Percentiles rank a stretch among this genome's conserved stretches.
These are phyloP conservation scores for Metarhizium anisopliae DNA, from an alignment of 2,329 filamentous ascomycete genomes.

Conservation along the genomic window DNA sequence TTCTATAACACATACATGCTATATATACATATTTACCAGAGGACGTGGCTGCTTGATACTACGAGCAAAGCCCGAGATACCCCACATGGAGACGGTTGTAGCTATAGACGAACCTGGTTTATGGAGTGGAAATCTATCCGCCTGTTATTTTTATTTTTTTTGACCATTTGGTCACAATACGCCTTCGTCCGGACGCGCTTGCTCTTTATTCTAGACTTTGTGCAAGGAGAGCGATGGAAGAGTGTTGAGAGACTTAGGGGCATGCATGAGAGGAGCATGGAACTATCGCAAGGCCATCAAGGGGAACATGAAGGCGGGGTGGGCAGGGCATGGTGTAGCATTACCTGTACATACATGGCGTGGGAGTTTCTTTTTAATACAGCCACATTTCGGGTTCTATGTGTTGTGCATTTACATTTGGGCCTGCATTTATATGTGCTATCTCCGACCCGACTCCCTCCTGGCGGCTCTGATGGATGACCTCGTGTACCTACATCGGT, in stretches of 20 bases:
- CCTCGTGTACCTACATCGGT: conserved; percentile 25
- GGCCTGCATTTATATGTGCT: background rate
- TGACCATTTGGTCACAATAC: background rate
- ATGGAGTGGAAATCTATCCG: conserved; percentile 7
- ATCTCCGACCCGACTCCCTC: conserved; percentile 19
- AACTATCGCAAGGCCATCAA: background rate
- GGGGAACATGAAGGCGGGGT: background rate
- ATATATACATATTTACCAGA: conserved; percentile 7
- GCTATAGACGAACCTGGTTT: conserved; percentile 25
- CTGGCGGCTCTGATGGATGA: conserved; percentile 31
- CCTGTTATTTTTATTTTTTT: conserved; percentile 9
- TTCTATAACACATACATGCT: background rate
- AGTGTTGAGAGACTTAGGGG: no score
- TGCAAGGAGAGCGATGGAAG: no score
- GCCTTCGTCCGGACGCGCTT: background rate
- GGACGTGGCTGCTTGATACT: conserved; percentile 1
- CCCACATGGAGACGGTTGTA: conserved; percentile 17
- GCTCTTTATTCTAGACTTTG: background rate
- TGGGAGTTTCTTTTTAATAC: background rate
- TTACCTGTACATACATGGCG: conserved; percentile 9
- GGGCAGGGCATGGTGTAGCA: conserved; percentile 7
- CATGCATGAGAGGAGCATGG: background rate
- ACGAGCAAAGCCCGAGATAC: conserved; percentile 1
- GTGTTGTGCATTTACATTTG: background rate
- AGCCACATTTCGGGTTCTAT: background rate